These are phyloP conservation scores for Aspergillus sp. DNA, from an alignment of 2,329 filamentous ascomycete genomes.

Conservation along the genomic window DNA sequence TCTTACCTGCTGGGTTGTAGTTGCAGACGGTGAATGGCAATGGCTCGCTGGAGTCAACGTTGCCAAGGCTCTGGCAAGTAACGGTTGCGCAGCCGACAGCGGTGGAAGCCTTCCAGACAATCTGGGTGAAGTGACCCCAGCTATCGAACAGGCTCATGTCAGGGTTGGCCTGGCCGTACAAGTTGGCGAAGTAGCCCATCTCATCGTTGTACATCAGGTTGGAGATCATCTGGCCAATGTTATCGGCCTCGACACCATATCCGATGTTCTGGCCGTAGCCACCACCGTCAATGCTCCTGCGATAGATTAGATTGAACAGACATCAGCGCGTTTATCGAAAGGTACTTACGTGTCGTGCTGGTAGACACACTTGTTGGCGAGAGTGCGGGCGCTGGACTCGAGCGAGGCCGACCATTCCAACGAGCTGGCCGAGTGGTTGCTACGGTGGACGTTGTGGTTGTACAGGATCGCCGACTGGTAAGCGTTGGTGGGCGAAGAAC, in stretches of 20 bases:
- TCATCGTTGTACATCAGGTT: slow-evolving; percentile 89
- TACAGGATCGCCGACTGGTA: slow-evolving; percentile 46
- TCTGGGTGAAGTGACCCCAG: slow-evolving; percentile 73
- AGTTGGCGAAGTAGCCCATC: slow-evolving; percentile 50
- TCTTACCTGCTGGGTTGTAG: slow-evolving; percentile 69
- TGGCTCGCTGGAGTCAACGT: slow-evolving; percentile 36
- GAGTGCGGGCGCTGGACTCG: slow-evolving; percentile 58
- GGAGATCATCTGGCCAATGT: slow-evolving; percentile 65
- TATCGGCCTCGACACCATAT: slow-evolving; percentile 53
- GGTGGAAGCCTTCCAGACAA: slow-evolving; percentile 64
- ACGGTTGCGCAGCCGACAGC: slow-evolving; percentile 59
- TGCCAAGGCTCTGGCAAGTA: slow-evolving; percentile 41
- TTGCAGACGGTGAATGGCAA: slow-evolving; percentile 85
- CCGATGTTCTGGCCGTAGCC: slow-evolving; percentile 92
- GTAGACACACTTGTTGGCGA: slow-evolving; percentile 66
- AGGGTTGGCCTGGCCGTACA: slow-evolving; percentile 59
- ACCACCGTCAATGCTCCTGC: slow-evolving; percentile 50
- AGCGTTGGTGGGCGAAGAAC: slow-evolving; percentile 24
- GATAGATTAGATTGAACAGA: slow-evolving; percentile 19
- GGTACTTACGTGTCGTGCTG: slow-evolving; percentile 69
- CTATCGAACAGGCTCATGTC: slow-evolving; percentile 57
- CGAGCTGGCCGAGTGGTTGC: slow-evolving; percentile 67
- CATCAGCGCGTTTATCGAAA: neutral
- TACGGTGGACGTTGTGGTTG: slow-evolving; percentile 82
- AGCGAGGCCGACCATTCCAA: slow-evolving; percentile 64